Evolutionary conservation across 768 basidiomycete genomes (phyloP).

Genomic region (Boletus reticuloceps): DNA sequence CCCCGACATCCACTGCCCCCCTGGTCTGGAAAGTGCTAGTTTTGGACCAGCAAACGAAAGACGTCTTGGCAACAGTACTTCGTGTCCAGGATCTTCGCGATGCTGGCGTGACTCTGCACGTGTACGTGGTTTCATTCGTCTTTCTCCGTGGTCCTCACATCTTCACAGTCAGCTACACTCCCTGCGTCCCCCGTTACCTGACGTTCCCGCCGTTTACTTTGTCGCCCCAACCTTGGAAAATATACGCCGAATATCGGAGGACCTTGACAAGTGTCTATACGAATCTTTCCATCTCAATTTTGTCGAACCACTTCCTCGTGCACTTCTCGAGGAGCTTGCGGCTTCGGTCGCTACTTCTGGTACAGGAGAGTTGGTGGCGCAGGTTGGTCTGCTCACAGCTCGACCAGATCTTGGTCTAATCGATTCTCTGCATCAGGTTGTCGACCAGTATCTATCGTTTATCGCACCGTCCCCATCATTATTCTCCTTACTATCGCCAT

Average conservation of each 20-base stretch:
- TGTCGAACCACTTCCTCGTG: conserved; percentile 85
- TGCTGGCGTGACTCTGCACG: conserved; percentile 95
- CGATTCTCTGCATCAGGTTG: conserved; percentile 50
- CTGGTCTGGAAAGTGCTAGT: conserved; percentile 97
- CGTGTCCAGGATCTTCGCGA: conserved; percentile 96
- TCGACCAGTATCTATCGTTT: conserved; percentile 97
- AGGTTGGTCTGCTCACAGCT: conserved; percentile 42
- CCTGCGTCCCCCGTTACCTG: conserved; percentile 80
- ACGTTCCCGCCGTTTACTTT: conserved; percentile 97
- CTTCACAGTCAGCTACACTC: conserved; percentile 82
- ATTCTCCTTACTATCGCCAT: conserved; percentile 81
- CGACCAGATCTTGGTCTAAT: background rate
- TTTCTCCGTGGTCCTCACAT: conserved; percentile 1
- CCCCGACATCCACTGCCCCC: conserved; percentile 56
- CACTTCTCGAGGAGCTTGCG: conserved; percentile 91
- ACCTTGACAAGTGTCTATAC: conserved; percentile 86
- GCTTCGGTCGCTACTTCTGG: conserved; percentile 82
- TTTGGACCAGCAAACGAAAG: conserved; percentile 93
- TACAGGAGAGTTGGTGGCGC: conserved; percentile 76
- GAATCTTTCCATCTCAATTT: conserved; percentile 95
- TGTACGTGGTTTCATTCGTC: conserved; percentile 54
- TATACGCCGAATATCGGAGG: conserved; percentile 87
- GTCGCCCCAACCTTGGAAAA: conserved; percentile 87
- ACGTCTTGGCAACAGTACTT: conserved; percentile 91
- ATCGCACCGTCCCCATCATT: conserved; percentile 89